Conservation (phyloP, 1,139 yeast species). For the Geotrichum siamense region DNA sequence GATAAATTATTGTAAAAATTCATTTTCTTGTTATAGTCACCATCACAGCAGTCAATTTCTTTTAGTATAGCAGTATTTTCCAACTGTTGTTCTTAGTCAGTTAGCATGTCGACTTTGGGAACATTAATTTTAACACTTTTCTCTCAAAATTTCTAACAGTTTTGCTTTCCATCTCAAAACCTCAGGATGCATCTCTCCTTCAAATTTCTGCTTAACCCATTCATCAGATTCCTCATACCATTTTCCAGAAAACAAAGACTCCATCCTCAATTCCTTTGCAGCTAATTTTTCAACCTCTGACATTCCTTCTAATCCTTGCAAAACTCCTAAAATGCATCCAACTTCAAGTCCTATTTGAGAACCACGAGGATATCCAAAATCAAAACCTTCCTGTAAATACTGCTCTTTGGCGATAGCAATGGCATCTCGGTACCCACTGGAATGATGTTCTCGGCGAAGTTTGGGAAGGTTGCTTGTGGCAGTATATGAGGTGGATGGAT, state of each 20-base stretch:
- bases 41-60: no score
- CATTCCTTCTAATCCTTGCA: slow-evolving; percentile 33
- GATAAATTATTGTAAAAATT: no score
- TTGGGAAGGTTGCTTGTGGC: slow-evolving; percentile 10
- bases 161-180: slow-evolving; percentile 9
- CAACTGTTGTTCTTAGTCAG: no score
- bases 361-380: slow-evolving; percentile 69
- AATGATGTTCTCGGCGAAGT: slow-evolving; percentile 54
- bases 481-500: neutral
- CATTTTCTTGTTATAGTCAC: no score
- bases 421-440: slow-evolving; percentile 84
- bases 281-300: slow-evolving; percentile 36
- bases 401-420: slow-evolving; percentile 60
- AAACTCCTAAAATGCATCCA: slow-evolving; percentile 57
- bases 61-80: no score
- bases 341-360: slow-evolving; percentile 58
- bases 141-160: neutral
- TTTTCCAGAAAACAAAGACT: slow-evolving; percentile 42
- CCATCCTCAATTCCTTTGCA: slow-evolving; percentile 45
- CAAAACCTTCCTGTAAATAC: slow-evolving; percentile 73
- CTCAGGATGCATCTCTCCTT: slow-evolving; percentile 17
- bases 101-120: no score
- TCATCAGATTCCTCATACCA: slow-evolving; percentile 49
- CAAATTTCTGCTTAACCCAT: slow-evolving; percentile 20
- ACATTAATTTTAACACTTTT: neutral